These are phyloP conservation scores for Elsinoe fawcettii DNA, from an alignment of 2,329 filamentous ascomycete species.

Conservation along the genomic window DNA sequence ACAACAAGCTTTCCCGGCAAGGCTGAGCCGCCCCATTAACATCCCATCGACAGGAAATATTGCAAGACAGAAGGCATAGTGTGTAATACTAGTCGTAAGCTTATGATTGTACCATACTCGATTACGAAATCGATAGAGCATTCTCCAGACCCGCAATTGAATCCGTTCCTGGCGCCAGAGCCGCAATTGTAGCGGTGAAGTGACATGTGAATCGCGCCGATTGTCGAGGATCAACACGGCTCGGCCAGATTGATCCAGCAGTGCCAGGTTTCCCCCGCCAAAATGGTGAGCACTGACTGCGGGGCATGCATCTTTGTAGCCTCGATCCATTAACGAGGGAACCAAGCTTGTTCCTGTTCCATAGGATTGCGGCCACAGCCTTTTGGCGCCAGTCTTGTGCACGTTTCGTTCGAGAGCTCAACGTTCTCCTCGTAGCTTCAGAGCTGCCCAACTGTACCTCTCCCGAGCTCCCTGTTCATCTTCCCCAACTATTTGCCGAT, in stretches of 20 bases:
- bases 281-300: conserved; percentile 10
- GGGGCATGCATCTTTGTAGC: conserved; percentile 8
- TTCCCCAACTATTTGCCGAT: conserved; percentile 3
- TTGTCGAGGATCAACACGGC: background rate
- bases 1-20: background rate
- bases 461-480: conserved; percentile 7
- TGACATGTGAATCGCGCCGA: conserved; percentile 10
- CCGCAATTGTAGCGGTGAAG: conserved; percentile 11
- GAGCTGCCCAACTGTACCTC: conserved; percentile 7
- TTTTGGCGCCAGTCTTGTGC: conserved; percentile 2
- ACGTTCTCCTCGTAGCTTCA: conserved; percentile 5
- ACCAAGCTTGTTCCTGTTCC: background rate
- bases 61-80: background rate
- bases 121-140: background rate
- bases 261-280: conserved; percentile 7
- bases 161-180: background rate
- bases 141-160: background rate
- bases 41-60: background rate
- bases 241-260: background rate
- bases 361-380: background rate
- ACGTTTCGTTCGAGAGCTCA: conserved; percentile 11
- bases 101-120: background rate
- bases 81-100: conserved; percentile 12
- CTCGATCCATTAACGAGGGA: background rate
- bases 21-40: background rate